These are phyloP conservation scores for Leucogyrophana mollusca DNA, from an alignment of 768 basidiomycete genomes.

Conservation along the genomic window DNA sequence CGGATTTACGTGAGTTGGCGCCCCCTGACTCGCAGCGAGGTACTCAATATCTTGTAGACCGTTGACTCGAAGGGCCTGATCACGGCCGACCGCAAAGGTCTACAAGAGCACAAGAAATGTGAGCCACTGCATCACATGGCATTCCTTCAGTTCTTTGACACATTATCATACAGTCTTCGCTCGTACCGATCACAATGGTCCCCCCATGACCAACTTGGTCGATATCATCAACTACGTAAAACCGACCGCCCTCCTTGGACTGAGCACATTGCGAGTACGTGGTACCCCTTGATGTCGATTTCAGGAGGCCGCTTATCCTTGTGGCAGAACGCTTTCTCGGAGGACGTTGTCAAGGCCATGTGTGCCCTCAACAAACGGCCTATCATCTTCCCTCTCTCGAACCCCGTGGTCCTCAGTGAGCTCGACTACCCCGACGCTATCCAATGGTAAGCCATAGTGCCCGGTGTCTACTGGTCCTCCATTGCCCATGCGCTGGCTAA, in stretches of 20 bases:
- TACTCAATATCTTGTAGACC: slow-evolving; percentile 39
- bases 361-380: slow-evolving; percentile 61
- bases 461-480: background rate
- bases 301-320: slow-evolving; percentile 1
- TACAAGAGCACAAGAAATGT: slow-evolving; percentile 78
- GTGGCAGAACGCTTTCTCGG: slow-evolving; percentile 53
- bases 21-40: slow-evolving; percentile 1
- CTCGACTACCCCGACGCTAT: slow-evolving; percentile 61
- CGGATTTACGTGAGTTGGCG: slow-evolving; percentile 69
- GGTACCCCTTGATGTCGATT: background rate
- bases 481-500: background rate
- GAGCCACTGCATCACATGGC: slow-evolving; percentile 11
- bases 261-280: slow-evolving; percentile 54
- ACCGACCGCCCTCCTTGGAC: slow-evolving; percentile 75
- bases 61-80: slow-evolving; percentile 79
- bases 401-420: slow-evolving; percentile 64
- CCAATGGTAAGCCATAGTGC: slow-evolving; percentile 39
- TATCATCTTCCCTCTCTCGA: slow-evolving; percentile 83
- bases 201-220: slow-evolving; percentile 55
- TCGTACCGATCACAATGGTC: slow-evolving; percentile 65
- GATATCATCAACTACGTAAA: slow-evolving; percentile 72
- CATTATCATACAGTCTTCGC: slow-evolving; percentile 58
- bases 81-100: slow-evolving; percentile 61
- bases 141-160: background rate
- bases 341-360: slow-evolving; percentile 64